phyloP scores from a whole-genome alignment of 1,284 basidiomycete species.

The Ustilago cynodontis region DNA sequence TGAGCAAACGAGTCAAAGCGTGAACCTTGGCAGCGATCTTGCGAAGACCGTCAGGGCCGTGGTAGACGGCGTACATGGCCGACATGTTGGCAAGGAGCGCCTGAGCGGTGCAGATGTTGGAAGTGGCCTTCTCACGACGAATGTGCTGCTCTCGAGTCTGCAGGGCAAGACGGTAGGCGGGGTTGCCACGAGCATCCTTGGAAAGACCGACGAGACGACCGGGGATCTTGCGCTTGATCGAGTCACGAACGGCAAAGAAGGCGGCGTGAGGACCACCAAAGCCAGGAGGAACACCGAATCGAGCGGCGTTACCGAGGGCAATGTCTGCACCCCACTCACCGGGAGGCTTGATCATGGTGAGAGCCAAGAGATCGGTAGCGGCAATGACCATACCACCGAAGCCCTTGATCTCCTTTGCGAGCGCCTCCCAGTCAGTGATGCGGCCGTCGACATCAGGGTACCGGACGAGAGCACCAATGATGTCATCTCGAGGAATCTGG shows the following conservation, averaged over 20 bases:
- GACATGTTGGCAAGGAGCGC: slow-evolving; percentile 69
- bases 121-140: slow-evolving; percentile 69
- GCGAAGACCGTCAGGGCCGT: slow-evolving; percentile 87
- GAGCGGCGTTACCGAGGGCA: slow-evolving; percentile 91
- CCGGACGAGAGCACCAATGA: slow-evolving; percentile 85
- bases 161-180: slow-evolving; percentile 90
- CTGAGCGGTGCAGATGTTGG: slow-evolving; percentile 70
- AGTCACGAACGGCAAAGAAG: slow-evolving; percentile 94
- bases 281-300: slow-evolving; percentile 80
- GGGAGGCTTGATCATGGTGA: slow-evolving; percentile 93
- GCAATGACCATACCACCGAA: slow-evolving; percentile 83
- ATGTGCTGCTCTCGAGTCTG: slow-evolving; percentile 74
- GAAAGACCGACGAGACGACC: slow-evolving; percentile 92
- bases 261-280: slow-evolving; percentile 76
- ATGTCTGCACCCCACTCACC: slow-evolving; percentile 99
- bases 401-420: slow-evolving; percentile 81
- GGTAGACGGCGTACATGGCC: slow-evolving; percentile 80
- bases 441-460: slow-evolving; percentile 87
- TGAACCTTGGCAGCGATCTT: slow-evolving; percentile 92
- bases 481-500: slow-evolving; percentile 58
- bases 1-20: slow-evolving; percentile 85
- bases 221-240: slow-evolving; percentile 95
- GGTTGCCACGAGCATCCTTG: slow-evolving; percentile 84
- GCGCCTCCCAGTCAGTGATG: slow-evolving; percentile 80
- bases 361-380: slow-evolving; percentile 90